phyloP scores from a whole-genome alignment of 768 basidiomycete species.

The Russula earlei region DNA sequence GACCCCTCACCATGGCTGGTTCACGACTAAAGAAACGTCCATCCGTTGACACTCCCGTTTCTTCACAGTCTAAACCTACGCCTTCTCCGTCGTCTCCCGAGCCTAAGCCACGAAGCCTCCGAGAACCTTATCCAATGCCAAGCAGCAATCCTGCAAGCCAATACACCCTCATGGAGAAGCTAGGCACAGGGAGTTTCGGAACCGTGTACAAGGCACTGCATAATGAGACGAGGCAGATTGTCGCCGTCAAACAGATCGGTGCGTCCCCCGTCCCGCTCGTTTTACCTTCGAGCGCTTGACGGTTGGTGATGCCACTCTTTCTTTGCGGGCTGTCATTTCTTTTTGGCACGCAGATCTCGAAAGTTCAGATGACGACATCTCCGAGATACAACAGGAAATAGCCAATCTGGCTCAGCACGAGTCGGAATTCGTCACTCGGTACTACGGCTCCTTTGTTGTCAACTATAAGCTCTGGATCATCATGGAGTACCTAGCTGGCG shows the following conservation, averaged over 20 bases:
- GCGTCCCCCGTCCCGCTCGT: constrained; percentile 23
- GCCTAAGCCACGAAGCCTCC: constrained; percentile 34
- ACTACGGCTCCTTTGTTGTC: constrained; percentile 95
- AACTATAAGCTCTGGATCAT: constrained; percentile 98
- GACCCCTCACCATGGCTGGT: constrained; percentile 7
- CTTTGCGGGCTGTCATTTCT: neutral
- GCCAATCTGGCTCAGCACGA: constrained; percentile 93
- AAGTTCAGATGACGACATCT: constrained; percentile 96
- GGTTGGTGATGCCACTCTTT: neutral
- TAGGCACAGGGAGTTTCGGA: constrained; percentile 97
- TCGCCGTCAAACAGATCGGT: constrained; percentile 29
- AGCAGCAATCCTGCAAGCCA: constrained; percentile 79
- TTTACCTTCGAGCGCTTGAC: neutral
- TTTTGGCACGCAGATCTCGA: constrained; percentile 62
- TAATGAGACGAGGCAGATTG: neutral
- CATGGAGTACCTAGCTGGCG: constrained; percentile 98
- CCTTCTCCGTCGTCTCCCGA: constrained; percentile 44
- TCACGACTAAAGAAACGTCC: constrained; percentile 13
- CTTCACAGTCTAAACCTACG: constrained; percentile 35
- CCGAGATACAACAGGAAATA: constrained; percentile 98
- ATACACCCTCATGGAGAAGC: constrained; percentile 87
- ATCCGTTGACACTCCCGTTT: constrained; percentile 18
- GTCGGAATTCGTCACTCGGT: constrained; percentile 92
- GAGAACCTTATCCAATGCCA: constrained; percentile 59
- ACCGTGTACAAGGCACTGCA: constrained; percentile 22